phyloP scores from a whole-genome alignment of 192 early-diverging fungal genomes.

The Coemansia sp. region DNA sequence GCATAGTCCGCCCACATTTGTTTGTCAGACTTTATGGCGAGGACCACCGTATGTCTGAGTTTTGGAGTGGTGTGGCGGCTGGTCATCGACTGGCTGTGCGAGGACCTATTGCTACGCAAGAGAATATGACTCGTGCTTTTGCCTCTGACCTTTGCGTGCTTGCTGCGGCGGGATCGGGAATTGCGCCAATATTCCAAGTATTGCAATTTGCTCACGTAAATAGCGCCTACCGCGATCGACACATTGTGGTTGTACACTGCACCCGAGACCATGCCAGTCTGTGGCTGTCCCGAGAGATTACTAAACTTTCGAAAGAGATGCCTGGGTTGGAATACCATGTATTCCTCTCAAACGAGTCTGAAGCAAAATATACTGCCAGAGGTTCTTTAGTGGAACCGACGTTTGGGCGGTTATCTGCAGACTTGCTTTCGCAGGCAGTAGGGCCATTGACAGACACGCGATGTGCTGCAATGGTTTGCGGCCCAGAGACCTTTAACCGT shows the following conservation, averaged over 20 bases:
- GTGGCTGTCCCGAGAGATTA: slow-evolving; percentile 23
- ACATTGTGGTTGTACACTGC: slow-evolving; percentile 32
- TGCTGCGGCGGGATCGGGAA: slow-evolving; percentile 43
- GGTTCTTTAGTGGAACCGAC: not conserved
- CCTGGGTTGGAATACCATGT: slow-evolving; percentile 17
- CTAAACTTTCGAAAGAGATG: slow-evolving; percentile 15
- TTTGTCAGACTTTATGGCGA: slow-evolving; percentile 36
- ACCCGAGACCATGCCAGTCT: slow-evolving; percentile 15
- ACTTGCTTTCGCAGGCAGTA: not conserved
- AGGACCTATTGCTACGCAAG: slow-evolving; percentile 29
- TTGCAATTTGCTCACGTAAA: slow-evolving; percentile 40
- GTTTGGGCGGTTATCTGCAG: not conserved
- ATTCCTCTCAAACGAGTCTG: slow-evolving; percentile 20
- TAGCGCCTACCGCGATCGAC: slow-evolving; percentile 18
- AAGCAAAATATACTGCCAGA: not conserved
- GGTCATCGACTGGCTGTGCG: slow-evolving; percentile 19
- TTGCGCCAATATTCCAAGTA: slow-evolving; percentile 44
- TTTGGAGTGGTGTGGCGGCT: not conserved
- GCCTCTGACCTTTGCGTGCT: slow-evolving; percentile 12
- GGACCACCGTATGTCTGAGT: slow-evolving; percentile 14
- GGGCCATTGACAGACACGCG: not conserved
- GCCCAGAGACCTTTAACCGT: slow-evolving; percentile 37
- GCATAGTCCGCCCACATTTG: slow-evolving; percentile 39
- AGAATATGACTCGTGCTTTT: slow-evolving; percentile 24
- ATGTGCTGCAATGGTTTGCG: slow-evolving; percentile 37